Evolutionary conservation across 176 grass and related monocot species (phyloP).

Genomic region (Cenchrus fungigraminus): DNA sequence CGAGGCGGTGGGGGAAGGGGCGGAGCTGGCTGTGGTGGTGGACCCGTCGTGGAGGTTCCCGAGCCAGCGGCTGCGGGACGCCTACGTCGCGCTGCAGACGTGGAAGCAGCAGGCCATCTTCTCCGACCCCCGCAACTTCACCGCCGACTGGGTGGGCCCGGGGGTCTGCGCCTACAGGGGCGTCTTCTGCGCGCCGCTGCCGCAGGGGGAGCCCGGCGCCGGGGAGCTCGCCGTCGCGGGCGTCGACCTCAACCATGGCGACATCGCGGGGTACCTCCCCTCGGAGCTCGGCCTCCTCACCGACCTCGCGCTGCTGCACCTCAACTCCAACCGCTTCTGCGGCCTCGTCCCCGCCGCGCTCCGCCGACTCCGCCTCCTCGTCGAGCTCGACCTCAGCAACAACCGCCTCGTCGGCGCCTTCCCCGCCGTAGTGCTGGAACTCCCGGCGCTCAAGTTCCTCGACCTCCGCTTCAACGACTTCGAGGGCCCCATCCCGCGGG

Average conservation of each 20-base stretch:
- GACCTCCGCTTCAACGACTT: conserved; percentile 91
- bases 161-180: conserved; percentile 65
- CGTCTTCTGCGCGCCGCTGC: conserved; percentile 55
- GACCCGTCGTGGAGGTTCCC: conserved; percentile 71
- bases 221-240: conserved; percentile 64
- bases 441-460: conserved; percentile 65
- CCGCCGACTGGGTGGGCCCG: conserved; percentile 63
- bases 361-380: conserved; percentile 62
- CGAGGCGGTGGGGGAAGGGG: conserved; percentile 28
- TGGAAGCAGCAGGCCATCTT: conserved; percentile 81
- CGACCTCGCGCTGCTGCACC: conserved; percentile 83
- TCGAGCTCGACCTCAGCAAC: conserved; percentile 97
- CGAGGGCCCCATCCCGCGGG: conserved; percentile 61
- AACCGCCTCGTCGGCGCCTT: conserved; percentile 84
- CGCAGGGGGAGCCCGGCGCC: background rate
- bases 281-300: conserved; percentile 75
- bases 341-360: conserved; percentile 63
- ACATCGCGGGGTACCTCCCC: conserved; percentile 94
- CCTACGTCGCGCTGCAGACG: conserved; percentile 71
- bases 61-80: conserved; percentile 54
- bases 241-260: conserved; percentile 96
- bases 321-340: conserved; percentile 98
- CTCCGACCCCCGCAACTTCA: conserved; percentile 68
- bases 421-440: conserved; percentile 70
- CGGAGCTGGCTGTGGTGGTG: conserved; percentile 43